Evolutionary conservation across 306 rosid genomes (phyloP).

Genomic region (Vigna mungo): DNA sequence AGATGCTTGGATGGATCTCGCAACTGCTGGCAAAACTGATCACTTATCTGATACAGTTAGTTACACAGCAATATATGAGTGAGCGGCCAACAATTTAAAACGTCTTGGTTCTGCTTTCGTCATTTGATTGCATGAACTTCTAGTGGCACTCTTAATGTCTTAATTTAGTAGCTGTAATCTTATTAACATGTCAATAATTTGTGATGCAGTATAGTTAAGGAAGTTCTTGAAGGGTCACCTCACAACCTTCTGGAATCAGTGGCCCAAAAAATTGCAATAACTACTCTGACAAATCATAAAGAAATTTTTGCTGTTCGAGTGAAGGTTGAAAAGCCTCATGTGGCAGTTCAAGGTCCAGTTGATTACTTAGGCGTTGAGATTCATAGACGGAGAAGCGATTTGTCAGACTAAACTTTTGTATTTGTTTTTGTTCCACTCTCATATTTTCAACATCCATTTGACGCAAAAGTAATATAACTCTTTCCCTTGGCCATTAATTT

Average conservation of each 20-base stretch:
- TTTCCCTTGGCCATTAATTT: too few relatives aligned
- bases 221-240: slow-evolving; percentile 74
- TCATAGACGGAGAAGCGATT: too few relatives aligned
- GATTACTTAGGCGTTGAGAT: too few relatives aligned
- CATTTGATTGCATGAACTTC: background rate
- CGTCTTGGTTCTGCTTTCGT: slow-evolving; percentile 12
- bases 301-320: slow-evolving; percentile 52
- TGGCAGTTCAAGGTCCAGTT: too few relatives aligned
- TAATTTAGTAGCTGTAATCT: background rate
- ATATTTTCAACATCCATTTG: too few relatives aligned
- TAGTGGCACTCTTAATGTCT: background rate
- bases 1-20: slow-evolving; percentile 98
- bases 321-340: too few relatives aligned
- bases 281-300: slow-evolving; percentile 51
- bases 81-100: slow-evolving; percentile 43
- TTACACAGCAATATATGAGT: slow-evolving; percentile 74
- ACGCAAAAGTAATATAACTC: too few relatives aligned
- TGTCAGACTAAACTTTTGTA: too few relatives aligned
- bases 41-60: slow-evolving; percentile 63
- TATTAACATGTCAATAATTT: slow-evolving; percentile 23
- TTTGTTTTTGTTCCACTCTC: too few relatives aligned
- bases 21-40: slow-evolving; percentile 74
- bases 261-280: slow-evolving; percentile 71
- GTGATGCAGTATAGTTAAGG: slow-evolving; percentile 70
- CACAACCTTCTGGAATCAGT: slow-evolving; percentile 82